These are phyloP conservation scores for Fusarium beomiforme DNA, from an alignment of 2,329 filamentous ascomycete species.

Conservation along the genomic window DNA sequence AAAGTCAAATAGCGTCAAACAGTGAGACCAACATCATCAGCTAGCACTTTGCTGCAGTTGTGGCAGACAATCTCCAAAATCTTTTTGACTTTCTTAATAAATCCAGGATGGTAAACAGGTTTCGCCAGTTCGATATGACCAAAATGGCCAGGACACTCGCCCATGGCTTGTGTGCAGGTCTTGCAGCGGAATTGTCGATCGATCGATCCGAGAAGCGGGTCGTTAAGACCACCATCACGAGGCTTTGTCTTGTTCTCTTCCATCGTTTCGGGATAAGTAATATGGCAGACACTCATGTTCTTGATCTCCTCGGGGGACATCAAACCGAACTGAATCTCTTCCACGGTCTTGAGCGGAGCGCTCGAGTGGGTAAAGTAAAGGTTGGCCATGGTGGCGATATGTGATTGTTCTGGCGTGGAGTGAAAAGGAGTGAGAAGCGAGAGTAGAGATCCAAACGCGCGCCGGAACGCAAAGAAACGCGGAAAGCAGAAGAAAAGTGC, in stretches of 20 bases:
- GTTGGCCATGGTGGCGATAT: conserved; percentile 82
- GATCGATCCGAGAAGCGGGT: conserved; percentile 95
- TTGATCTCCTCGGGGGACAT: conserved; percentile 99
- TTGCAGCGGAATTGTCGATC: conserved; percentile 95
- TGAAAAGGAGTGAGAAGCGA: conserved; percentile 42
- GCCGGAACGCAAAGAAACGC: conserved; percentile 39
- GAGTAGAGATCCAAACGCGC: conserved; percentile 37
- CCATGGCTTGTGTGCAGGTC: conserved; percentile 95
- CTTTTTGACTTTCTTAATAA: conserved; percentile 99
- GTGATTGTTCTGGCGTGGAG: conserved; percentile 38
- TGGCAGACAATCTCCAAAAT: conserved; percentile 98
- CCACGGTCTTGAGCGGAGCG: conserved; percentile 95
- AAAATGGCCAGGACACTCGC: conserved; percentile 97
- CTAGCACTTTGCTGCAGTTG: conserved; percentile 97
- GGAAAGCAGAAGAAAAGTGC: conserved; percentile 40
- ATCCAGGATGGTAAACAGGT: conserved; percentile 94
- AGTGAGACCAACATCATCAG: conserved; percentile 92
- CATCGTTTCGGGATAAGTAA: conserved; percentile 99
- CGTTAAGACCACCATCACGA: conserved; percentile 91
- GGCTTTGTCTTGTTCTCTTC: conserved; percentile 93
- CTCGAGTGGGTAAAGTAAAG: conserved; percentile 90
- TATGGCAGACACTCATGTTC: conserved; percentile 95
- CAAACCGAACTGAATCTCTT: conserved; percentile 99
- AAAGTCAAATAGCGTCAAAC: conserved; percentile 62
- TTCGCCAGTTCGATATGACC: conserved; percentile 98